Conservation (phyloP, 2,329 filamentous ascomycete species). For the Zopfia rhizophila region DNA sequence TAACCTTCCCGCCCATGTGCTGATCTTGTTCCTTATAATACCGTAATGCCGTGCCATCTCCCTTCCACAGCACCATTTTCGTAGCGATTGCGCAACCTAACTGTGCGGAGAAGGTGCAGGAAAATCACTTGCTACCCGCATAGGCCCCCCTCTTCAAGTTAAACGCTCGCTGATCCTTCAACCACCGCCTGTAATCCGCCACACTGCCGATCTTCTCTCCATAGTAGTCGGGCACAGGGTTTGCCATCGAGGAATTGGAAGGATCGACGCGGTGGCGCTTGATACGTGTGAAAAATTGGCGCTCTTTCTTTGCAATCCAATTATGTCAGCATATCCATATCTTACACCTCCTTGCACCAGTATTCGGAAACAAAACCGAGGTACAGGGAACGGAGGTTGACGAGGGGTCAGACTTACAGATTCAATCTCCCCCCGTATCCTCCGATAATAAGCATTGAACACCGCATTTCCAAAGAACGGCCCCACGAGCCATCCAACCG, state of each 20-base stretch:
- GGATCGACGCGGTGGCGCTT: slow-evolving; percentile 94
- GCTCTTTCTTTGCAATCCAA: slow-evolving; percentile 75
- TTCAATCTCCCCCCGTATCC: slow-evolving; percentile 77
- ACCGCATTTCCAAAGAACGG: slow-evolving; percentile 82
- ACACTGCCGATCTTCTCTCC: slow-evolving; percentile 98
- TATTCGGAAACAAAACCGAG: neutral
- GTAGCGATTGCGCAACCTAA: no score
- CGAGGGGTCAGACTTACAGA: slow-evolving; percentile 60
- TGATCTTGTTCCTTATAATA: no score
- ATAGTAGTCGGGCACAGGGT: slow-evolving; percentile 97
- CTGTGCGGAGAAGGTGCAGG: no score
- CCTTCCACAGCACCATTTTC: no score
- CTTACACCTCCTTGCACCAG: no score
- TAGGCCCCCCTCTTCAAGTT: slow-evolving; percentile 78
- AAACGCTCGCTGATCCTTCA: slow-evolving; percentile 97
- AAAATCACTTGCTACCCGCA: slow-evolving; percentile 48
- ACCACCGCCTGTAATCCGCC: slow-evolving; percentile 89
- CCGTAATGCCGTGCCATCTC: no score
- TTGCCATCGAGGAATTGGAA: slow-evolving; percentile 84
- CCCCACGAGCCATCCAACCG: slow-evolving; percentile 88
- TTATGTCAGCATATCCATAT: slow-evolving; percentile 3
- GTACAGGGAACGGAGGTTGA: neutral
- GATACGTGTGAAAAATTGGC: slow-evolving; percentile 90
- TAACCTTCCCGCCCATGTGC: no score
- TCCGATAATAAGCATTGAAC: slow-evolving; percentile 80